Conservation (phyloP, 257 asterid species). For the Cruciata laevipes region DNA sequence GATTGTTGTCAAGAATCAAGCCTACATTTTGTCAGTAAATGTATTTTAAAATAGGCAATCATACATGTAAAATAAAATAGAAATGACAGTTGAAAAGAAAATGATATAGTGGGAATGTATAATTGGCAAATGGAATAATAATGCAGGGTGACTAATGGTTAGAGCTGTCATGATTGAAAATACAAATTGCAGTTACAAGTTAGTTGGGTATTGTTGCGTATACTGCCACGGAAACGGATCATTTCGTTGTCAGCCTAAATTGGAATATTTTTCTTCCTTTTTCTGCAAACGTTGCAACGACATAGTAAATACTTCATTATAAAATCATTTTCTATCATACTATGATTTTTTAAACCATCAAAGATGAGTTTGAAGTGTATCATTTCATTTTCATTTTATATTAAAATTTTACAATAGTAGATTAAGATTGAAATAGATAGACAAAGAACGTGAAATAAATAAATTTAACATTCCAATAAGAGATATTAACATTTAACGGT, state of each 20-base stretch:
- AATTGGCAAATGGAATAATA: neutral
- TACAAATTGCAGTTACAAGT: constrained; percentile 15
- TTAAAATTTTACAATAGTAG: too few relatives aligned
- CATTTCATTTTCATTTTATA: too few relatives aligned
- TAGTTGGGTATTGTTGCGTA: constrained; percentile 15
- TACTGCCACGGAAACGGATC: constrained; percentile 9
- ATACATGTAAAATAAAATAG: neutral
- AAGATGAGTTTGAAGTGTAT: too few relatives aligned
- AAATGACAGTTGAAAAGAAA: neutral
- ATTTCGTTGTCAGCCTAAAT: neutral
- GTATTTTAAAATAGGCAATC: too few relatives aligned
- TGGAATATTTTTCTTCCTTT: neutral
- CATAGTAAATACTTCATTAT: neutral
- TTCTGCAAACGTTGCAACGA: neutral
- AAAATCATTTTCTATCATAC: too few relatives aligned
- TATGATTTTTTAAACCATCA: too few relatives aligned
- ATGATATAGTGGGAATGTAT: neutral
- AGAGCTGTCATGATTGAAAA: constrained; percentile 12
- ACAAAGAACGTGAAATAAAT: too few relatives aligned
- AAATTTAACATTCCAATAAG: too few relatives aligned
- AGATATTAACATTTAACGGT: too few relatives aligned
- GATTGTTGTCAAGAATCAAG: too few relatives aligned
- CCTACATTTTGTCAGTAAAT: too few relatives aligned
- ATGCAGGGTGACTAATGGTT: neutral
- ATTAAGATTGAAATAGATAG: too few relatives aligned